Conservation (phyloP, 2,329 filamentous ascomycete species). For the Fusarium guadeloupense region DNA sequence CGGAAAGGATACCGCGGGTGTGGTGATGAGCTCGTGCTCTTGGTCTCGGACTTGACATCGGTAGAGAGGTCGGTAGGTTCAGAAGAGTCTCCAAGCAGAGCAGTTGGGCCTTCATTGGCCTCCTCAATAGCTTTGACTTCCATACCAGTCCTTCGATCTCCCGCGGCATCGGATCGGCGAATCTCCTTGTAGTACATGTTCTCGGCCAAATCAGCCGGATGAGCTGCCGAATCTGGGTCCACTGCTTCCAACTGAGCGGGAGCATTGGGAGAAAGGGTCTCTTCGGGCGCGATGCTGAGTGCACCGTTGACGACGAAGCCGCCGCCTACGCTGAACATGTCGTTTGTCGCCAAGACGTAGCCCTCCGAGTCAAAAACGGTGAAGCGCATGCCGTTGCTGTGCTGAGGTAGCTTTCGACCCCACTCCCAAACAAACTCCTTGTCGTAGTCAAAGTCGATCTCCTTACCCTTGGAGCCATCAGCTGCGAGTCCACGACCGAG, state of each 20-base stretch:
- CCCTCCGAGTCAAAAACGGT: slow-evolving; percentile 60
- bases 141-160: slow-evolving; percentile 55
- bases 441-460: slow-evolving; percentile 60
- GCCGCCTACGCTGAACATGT: slow-evolving; percentile 62
- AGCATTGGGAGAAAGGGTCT: slow-evolving; percentile 22
- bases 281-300: slow-evolving; percentile 52
- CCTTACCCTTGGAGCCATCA: slow-evolving; percentile 50
- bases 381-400: slow-evolving; percentile 63
- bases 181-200: slow-evolving; percentile 64
- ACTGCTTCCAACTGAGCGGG: slow-evolving; percentile 18
- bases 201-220: slow-evolving; percentile 60
- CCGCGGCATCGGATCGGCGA: slow-evolving; percentile 55
- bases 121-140: slow-evolving; percentile 52
- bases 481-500: slow-evolving; percentile 53
- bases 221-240: slow-evolving; percentile 34
- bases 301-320: slow-evolving; percentile 62
- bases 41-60: slow-evolving; percentile 26
- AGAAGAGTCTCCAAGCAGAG: slow-evolving; percentile 15
- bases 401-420: slow-evolving; percentile 60
- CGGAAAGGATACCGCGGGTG: slow-evolving; percentile 59
- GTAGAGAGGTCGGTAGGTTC: slow-evolving; percentile 11
- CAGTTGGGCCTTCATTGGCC: slow-evolving; percentile 9
- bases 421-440: slow-evolving; percentile 61
- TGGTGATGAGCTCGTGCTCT: slow-evolving; percentile 34
- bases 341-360: slow-evolving; percentile 58